Conservation (phyloP, 352 stramenopile genomes). For the Pythium aphanidermatum region DNA sequence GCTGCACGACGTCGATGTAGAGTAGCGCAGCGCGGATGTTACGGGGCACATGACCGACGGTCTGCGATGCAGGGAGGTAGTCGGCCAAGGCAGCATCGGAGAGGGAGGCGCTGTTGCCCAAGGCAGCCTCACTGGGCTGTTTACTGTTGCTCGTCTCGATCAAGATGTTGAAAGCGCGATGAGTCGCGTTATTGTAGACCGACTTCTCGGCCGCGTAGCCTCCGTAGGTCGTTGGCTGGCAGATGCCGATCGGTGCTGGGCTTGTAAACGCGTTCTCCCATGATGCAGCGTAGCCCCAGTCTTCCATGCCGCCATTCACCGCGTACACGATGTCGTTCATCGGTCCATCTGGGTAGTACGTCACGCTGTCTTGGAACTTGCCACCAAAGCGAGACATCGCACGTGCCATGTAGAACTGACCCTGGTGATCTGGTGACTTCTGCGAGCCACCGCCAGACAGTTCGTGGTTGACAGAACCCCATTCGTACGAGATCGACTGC, state of each 20-base stretch:
- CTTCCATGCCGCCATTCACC: conserved; percentile 94
- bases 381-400: conserved; percentile 68
- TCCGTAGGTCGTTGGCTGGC: conserved; percentile 77
- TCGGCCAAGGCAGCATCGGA: conserved; percentile 39
- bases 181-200: conserved; percentile 84
- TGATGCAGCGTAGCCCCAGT: conserved; percentile 91
- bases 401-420: conserved; percentile 38
- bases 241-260: conserved; percentile 51
- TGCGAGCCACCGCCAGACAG: conserved; percentile 30
- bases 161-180: conserved; percentile 92
- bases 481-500: conserved; percentile 95
- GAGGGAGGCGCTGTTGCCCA: conserved; percentile 62
- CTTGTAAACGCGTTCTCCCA: conserved; percentile 63
- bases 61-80: conserved; percentile 28
- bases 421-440: conserved; percentile 45
- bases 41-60: conserved; percentile 71
- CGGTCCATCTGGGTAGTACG: conserved; percentile 53
- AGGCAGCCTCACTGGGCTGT: conserved; percentile 40
- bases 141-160: conserved; percentile 92
- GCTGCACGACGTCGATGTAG: conserved; percentile 91
- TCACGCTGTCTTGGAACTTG: conserved; percentile 46
- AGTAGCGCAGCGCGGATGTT: conserved; percentile 91
- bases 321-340: conserved; percentile 96
- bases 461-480: conserved; percentile 88
- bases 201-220: conserved; percentile 86